Conservation (phyloP, 192 early-diverging fungal species). For the Phlyctochytrium bullatum region DNA sequence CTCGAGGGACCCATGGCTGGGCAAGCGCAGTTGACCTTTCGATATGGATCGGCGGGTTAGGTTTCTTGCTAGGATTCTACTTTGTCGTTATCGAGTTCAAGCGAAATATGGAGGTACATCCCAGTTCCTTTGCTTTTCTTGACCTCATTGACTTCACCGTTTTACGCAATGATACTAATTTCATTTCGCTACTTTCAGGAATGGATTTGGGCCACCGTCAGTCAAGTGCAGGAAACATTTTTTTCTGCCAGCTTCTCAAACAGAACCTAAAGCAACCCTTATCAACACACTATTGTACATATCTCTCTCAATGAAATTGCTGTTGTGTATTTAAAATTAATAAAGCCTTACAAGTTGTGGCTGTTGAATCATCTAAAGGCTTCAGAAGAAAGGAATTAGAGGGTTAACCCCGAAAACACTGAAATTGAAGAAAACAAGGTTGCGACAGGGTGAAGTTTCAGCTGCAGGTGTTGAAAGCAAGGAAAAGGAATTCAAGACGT, state of each 20-base stretch:
- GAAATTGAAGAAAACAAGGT: no score
- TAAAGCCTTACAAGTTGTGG: no score
- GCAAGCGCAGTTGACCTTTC: slow-evolving; percentile 32
- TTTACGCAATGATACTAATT: no score
- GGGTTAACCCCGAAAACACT: no score
- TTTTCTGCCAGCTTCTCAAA: no score
- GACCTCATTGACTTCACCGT: neutral
- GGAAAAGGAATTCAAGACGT: no score
- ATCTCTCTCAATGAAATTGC: no score
- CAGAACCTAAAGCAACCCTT: neutral
- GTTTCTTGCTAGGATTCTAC: slow-evolving; percentile 15
- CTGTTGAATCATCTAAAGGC: neutral
- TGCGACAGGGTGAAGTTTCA: no score
- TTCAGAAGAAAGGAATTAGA: no score
- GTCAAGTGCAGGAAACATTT: slow-evolving; percentile 39
- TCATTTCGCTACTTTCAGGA: slow-evolving; percentile 26
- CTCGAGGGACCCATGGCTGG: slow-evolving; percentile 33
- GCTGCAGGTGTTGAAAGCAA: no score
- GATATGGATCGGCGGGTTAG: slow-evolving; percentile 29
- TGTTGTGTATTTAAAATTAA: no score
- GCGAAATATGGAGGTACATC: slow-evolving; percentile 36
- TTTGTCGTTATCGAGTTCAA: slow-evolving; percentile 31
- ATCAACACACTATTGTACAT: no score
- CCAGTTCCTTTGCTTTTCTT: neutral
- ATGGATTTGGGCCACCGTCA: slow-evolving; percentile 44